Percentiles rank a stretch among this genome's conserved stretches.
phyloP scores from a whole-genome alignment of 2,329 filamentous ascomycete genomes.

The Hyphodiscus sp. region DNA sequence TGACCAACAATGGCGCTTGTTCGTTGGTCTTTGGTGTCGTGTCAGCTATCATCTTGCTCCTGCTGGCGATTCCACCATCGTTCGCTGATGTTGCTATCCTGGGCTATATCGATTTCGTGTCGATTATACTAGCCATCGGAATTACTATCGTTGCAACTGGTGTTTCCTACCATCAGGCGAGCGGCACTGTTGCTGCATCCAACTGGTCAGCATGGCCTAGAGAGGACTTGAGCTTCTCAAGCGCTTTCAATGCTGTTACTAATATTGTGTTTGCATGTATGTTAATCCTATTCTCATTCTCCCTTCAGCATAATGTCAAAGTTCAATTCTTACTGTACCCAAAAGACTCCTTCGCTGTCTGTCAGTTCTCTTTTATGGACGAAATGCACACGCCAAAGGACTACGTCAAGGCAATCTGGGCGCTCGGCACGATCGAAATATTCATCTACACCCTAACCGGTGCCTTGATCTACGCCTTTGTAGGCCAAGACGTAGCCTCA shows the following conservation, averaged over 20 bases:
- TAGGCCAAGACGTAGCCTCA: constrained; percentile 46
- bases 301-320: background rate
- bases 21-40: too few relatives aligned
- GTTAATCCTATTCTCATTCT: background rate
- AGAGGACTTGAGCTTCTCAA: constrained; percentile 33
- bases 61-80: constrained; percentile 50
- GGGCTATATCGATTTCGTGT: constrained; percentile 32
- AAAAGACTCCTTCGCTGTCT: constrained; percentile 27
- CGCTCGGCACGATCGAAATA: constrained; percentile 46
- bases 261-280: constrained; percentile 53
- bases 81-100: constrained; percentile 49
- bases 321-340: background rate
- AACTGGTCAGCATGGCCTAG: constrained; percentile 23
- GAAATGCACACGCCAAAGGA: constrained; percentile 32
- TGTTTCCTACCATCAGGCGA: constrained; percentile 22
- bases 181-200: background rate
- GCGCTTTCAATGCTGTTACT: constrained; percentile 43
- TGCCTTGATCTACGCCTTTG: constrained; percentile 54
- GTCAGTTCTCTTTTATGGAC: constrained; percentile 20
- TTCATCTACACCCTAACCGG: constrained; percentile 51
- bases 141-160: constrained; percentile 52
- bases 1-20: constrained; percentile 40
- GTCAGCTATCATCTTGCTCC: constrained; percentile 35
- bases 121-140: constrained; percentile 37
- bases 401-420: constrained; percentile 33